phyloP scores from a whole-genome alignment of 768 basidiomycete genomes.

The Asterophora lycoperdoides region DNA sequence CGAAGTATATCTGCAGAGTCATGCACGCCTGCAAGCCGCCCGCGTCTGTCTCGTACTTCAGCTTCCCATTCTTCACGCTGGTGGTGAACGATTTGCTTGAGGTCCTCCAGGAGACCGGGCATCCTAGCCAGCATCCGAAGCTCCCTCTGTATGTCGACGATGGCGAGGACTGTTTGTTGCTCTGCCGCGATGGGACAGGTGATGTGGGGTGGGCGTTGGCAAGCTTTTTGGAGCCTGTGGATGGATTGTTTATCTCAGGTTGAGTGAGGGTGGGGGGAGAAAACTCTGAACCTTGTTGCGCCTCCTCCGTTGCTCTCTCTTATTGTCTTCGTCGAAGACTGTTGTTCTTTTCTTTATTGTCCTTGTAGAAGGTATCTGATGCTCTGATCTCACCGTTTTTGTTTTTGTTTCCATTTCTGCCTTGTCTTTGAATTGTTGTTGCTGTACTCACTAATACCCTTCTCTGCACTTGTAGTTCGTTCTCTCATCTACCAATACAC shows the following conservation, averaged over 20 bases:
- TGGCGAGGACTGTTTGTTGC: constrained; percentile 73
- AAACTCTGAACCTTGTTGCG: not conserved
- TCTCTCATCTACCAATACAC: not conserved
- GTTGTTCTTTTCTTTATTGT: too few relatives aligned
- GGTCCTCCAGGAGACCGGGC: constrained; percentile 72
- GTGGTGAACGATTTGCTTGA: constrained; percentile 56
- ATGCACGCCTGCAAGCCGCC: constrained; percentile 69
- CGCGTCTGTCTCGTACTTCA: constrained; percentile 58
- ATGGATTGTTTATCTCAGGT: constrained; percentile 10
- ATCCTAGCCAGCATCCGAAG: constrained; percentile 68
- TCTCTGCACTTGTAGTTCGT: not conserved
- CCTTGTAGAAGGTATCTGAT: too few relatives aligned
- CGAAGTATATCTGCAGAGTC: constrained; percentile 64
- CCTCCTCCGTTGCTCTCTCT: not conserved
- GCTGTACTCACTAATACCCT: not conserved
- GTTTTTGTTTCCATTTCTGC: not conserved
- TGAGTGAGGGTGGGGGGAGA: not conserved
- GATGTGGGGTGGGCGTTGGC: constrained; percentile 78
- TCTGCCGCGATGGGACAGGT: constrained; percentile 54
- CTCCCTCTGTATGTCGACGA: constrained; percentile 75
- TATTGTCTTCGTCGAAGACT: not conserved
- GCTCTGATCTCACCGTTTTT: not conserved
- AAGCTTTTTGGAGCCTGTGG: constrained; percentile 69
- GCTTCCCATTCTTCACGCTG: constrained; percentile 76
- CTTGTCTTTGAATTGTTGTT: not conserved